Evolutionary conservation across 139 green algal genomes (phyloP).

Genomic region (Spirogloea muscicola): DNA sequence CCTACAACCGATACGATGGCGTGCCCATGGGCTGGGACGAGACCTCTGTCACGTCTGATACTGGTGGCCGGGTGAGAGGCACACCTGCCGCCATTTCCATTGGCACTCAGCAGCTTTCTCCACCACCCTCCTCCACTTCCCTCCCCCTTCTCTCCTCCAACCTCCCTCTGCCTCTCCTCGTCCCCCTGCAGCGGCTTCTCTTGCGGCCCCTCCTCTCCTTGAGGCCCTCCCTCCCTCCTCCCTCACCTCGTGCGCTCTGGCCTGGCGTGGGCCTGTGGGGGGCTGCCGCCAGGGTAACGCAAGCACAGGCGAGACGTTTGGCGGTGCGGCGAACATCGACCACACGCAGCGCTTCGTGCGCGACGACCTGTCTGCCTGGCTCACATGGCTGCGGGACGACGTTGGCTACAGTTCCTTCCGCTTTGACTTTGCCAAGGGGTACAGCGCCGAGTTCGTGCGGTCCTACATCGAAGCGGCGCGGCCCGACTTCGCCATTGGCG

Average conservation of each 20-base stretch:
- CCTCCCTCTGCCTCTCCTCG: background rate
- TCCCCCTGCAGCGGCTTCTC: too few species aligned
- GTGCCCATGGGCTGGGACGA: constrained; percentile 67
- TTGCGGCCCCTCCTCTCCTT: background rate
- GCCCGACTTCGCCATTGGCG: constrained; percentile 54
- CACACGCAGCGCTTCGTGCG: constrained; percentile 72
- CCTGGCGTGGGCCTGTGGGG: background rate
- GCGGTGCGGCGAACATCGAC: constrained; percentile 77
- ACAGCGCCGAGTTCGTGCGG: constrained; percentile 17
- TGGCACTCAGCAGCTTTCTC: too few species aligned
- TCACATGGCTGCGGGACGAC: constrained; percentile 55
- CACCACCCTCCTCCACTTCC: too few species aligned
- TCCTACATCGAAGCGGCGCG: constrained; percentile 8
- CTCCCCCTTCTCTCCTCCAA: background rate
- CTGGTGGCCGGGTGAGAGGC: constrained; percentile 54
- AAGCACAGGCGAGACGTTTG: constrained; percentile 59
- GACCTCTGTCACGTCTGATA: constrained; percentile 70
- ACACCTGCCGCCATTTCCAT: too few species aligned
- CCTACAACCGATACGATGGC: constrained; percentile 34
- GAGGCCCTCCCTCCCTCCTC: background rate
- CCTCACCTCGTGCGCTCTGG: background rate
- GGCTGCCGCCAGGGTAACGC: constrained; percentile 28
- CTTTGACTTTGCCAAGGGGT: constrained; percentile 68
- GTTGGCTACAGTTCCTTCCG: constrained; percentile 60
- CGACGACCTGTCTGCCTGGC: constrained; percentile 66